phyloP scores from a whole-genome alignment of 352 stramenopile genomes.

The Globisporangium acanthophoron region DNA sequence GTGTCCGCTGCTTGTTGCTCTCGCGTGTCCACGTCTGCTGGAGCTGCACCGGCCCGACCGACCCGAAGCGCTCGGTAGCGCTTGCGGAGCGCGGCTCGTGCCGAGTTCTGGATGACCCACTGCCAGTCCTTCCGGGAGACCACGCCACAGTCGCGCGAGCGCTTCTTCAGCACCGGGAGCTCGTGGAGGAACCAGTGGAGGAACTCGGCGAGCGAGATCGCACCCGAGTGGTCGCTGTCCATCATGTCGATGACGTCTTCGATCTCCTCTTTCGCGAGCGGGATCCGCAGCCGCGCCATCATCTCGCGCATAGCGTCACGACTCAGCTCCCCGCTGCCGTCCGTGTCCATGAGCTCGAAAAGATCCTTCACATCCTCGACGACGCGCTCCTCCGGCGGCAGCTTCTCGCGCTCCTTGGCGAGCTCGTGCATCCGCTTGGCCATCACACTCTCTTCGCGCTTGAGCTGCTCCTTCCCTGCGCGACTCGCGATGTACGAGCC shows the following conservation, averaged over 20 bases:
- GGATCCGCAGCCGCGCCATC: conserved; percentile 53
- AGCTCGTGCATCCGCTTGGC: conserved; percentile 28
- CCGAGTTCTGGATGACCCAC: conserved; percentile 59
- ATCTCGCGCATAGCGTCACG: conserved; percentile 38
- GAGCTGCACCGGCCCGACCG: neutral
- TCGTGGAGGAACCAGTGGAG: conserved; percentile 63
- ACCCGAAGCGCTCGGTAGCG: conserved; percentile 38
- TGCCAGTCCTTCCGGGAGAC: conserved; percentile 48
- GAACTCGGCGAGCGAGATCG: conserved; percentile 66
- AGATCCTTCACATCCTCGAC: conserved; percentile 54
- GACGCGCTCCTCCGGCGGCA: conserved; percentile 32
- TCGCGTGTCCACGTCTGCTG: neutral
- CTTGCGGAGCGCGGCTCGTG: conserved; percentile 38
- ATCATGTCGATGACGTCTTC: conserved; percentile 79
- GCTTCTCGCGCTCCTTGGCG: conserved; percentile 29
- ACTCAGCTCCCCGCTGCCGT: conserved; percentile 39
- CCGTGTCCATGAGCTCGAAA: conserved; percentile 67
- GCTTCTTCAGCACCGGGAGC: conserved; percentile 37
- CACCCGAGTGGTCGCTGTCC: conserved; percentile 62
- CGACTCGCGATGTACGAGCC: conserved; percentile 43
- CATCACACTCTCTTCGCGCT: conserved; percentile 43
- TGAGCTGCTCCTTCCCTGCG: conserved; percentile 42
- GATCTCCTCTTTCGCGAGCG: conserved; percentile 40
- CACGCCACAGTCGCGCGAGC: conserved; percentile 49
- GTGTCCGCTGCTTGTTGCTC: neutral